Evolutionary conservation across 1,284 basidiomycete species (phyloP).

Genomic region (Ceratobasidium sp.): DNA sequence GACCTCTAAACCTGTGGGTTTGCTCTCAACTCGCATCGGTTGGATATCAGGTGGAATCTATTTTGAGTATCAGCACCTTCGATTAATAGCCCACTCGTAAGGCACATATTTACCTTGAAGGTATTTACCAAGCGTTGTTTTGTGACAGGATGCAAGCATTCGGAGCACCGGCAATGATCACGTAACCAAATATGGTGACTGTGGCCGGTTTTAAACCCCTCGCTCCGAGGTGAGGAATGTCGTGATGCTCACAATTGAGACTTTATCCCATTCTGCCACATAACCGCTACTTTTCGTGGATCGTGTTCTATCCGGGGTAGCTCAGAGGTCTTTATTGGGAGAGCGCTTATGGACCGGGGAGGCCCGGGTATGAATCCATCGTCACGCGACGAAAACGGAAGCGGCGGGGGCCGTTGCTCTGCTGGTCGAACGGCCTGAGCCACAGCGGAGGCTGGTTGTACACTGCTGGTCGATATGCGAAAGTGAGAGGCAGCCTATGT

Average conservation of each 20-base stretch:
- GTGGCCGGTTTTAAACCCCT: slow-evolving; percentile 14
- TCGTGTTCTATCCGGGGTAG: slow-evolving; percentile 50
- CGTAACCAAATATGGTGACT: slow-evolving; percentile 78
- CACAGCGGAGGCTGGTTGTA: slow-evolving; percentile 15
- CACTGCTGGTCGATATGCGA: slow-evolving; percentile 25
- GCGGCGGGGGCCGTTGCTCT: slow-evolving; percentile 13
- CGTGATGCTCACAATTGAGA: slow-evolving; percentile 42
- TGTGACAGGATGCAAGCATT: slow-evolving; percentile 88
- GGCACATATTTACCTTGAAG: slow-evolving; percentile 66
- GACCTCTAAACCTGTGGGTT: slow-evolving; percentile 70
- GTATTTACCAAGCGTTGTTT: slow-evolving; percentile 91
- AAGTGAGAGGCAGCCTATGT: background rate
- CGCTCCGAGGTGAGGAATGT: background rate
- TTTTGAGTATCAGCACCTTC: slow-evolving; percentile 26
- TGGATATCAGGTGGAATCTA: slow-evolving; percentile 80
- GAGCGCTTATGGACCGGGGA: background rate
- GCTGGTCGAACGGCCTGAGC: background rate
- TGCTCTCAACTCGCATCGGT: slow-evolving; percentile 67
- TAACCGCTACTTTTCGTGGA: slow-evolving; percentile 65
- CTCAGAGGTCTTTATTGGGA: slow-evolving; percentile 4
- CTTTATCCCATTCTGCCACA: slow-evolving; percentile 59
- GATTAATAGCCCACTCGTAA: background rate
- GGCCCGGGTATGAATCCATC: background rate
- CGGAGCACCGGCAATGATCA: slow-evolving; percentile 88
- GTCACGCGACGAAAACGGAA: slow-evolving; percentile 22